Conservation (phyloP, 2,329 filamentous ascomycete species). For the Epichloe scottii region DNA sequence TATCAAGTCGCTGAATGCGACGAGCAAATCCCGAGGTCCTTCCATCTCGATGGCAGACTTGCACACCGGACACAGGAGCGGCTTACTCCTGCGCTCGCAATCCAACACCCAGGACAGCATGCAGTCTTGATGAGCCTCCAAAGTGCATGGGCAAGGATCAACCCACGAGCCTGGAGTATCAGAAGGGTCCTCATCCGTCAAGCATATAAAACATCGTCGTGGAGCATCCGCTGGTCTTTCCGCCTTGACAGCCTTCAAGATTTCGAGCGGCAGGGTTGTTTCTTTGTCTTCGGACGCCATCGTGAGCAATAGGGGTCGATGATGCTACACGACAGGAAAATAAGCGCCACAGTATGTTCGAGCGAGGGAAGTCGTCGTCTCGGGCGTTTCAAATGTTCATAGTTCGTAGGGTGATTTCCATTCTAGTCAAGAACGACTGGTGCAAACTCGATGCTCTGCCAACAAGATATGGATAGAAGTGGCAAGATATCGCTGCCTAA, state of each 20-base stretch:
- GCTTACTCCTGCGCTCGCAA: conserved; percentile 54
- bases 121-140: conserved; percentile 83
- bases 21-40: conserved; percentile 59
- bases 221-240: conserved; percentile 15
- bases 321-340: background rate
- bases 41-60: conserved; percentile 67
- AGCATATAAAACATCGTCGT: conserved; percentile 50
- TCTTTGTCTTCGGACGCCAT: conserved; percentile 2
- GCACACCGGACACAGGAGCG: conserved; percentile 79
- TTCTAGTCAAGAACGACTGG: background rate
- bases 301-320: background rate
- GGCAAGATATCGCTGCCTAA: background rate
- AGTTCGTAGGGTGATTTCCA: background rate
- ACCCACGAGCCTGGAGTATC: conserved; percentile 52
- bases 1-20: conserved; percentile 51
- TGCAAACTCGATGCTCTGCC: background rate
- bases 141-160: conserved; percentile 77
- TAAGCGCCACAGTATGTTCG: background rate
- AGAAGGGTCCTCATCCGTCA: conserved; percentile 40
- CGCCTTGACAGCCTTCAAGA: conserved; percentile 7
- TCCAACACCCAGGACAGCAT: conserved; percentile 90
- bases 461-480: background rate
- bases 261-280: conserved; percentile 7
- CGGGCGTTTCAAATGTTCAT: background rate
- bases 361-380: background rate